Percentiles rank a stretch among this genome's conserved stretches.
These are phyloP conservation scores for Syncephalastrum racemosum DNA, from an alignment of 371 early-diverging fungal genomes.

Conservation along the genomic window DNA sequence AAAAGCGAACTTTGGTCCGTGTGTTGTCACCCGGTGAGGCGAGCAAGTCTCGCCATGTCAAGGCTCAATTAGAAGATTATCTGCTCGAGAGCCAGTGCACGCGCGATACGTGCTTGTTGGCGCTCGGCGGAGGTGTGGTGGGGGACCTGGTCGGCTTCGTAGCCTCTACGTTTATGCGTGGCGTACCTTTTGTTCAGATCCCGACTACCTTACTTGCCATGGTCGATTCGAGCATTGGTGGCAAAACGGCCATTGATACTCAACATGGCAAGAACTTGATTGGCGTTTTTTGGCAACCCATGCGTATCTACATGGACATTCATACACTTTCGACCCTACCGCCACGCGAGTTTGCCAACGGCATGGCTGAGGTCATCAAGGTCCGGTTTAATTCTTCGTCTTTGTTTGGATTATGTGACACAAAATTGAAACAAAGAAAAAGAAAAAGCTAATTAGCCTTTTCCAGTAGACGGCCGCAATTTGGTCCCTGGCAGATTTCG, in stretches of 20 bases:
- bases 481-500: slow-evolving; percentile 81
- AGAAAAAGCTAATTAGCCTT: too few relatives aligned
- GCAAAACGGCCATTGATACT: slow-evolving; percentile 94
- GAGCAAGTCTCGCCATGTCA: slow-evolving; percentile 78
- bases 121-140: slow-evolving; percentile 94
- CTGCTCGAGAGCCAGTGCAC: slow-evolving; percentile 79
- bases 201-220: slow-evolving; percentile 96
- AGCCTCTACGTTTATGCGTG: slow-evolving; percentile 96
- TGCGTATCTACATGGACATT: slow-evolving; percentile 85
- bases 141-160: slow-evolving; percentile 94
- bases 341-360: slow-evolving; percentile 87
- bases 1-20: slow-evolving; percentile 59
- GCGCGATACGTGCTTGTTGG: slow-evolving; percentile 87
- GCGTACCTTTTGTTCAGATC: slow-evolving; percentile 85
- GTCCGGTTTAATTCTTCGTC: slow-evolving; percentile 17
- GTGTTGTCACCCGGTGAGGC: slow-evolving; percentile 85
- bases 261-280: slow-evolving; percentile 92
- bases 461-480: slow-evolving; percentile 78
- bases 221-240: slow-evolving; percentile 96
- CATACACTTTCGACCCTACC: slow-evolving; percentile 81
- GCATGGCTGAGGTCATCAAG: slow-evolving; percentile 96
- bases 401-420: slow-evolving; percentile 3
- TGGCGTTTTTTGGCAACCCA: slow-evolving; percentile 96
- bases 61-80: slow-evolving; percentile 86
- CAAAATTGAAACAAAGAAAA: not conserved